Base-by-base conservation (phyloP, 352 stramenopile species). In the Globisporangium solare region DNA sequence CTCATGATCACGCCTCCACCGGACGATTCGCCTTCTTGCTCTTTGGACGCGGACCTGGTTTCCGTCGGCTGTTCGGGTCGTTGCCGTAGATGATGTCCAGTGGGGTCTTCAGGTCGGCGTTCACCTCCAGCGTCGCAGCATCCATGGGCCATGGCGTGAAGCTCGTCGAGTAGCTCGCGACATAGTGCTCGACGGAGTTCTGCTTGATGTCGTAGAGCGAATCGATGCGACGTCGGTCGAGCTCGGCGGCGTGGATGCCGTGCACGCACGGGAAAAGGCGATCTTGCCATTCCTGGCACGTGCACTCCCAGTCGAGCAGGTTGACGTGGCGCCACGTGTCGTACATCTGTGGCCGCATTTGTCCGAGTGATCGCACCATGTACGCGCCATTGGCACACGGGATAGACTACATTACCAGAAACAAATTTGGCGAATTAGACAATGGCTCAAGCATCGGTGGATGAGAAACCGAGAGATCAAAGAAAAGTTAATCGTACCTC, bases 221-320 rank as follows among this genome's bases (percentile, higher is more conserved):
- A 50, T 92, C 79, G 21, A 92, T 85, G 51, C 79, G 79, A 17
- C 70, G 82, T 24, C 80, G 77, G 49, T 88, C 81, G 35, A 92
- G 60, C 60, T 89, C 82, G 2, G 79, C 71, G 2, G 82, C 77
- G 54, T 92, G 79, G 49, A 92, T 88, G 4, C 71, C 79, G 56
- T 92, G 82, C 56, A 89, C 72, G 35, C 82, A 92, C 32, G 82
- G 82, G 47, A 92, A 89, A 39, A 79, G 68, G 17, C 81, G 75
- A 51, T 92, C 82, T 50, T 92, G 82, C 82, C 82, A 92, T 50
- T 86, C 79, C n/a, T 85, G 72, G 50, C 82, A 92, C 24, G 79
- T 88, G 62, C 82, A 92, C 51, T 92, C 77, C 75, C 77, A 88
- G 47, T 86, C 73, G 1, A 79, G 54, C 13, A 92, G 66, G 58